phyloP scores from a whole-genome alignment of 768 basidiomycete species.

The Rubroboletus satanas region DNA sequence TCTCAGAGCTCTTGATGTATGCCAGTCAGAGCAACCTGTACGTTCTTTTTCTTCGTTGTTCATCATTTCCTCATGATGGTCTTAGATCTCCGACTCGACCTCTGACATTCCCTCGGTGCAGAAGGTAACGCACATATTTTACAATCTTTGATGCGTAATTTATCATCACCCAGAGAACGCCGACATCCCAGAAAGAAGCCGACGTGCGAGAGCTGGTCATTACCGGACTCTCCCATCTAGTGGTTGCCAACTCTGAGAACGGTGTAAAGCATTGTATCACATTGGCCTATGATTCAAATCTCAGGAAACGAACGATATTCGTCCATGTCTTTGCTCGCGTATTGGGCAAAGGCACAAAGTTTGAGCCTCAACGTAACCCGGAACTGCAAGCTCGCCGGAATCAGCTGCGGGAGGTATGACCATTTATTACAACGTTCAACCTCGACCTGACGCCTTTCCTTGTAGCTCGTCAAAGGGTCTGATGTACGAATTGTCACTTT shows the following conservation, averaged over 20 bases:
- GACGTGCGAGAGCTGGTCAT: conserved; percentile 76
- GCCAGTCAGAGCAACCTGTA: conserved; percentile 46
- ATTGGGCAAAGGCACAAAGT: conserved; percentile 74
- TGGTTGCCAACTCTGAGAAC: conserved; percentile 80
- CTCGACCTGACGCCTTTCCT: conserved; percentile 2
- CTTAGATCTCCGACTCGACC: conserved; percentile 44
- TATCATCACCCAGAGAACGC: conserved; percentile 37
- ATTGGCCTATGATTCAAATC: conserved; percentile 71
- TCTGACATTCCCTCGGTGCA: conserved; percentile 48
- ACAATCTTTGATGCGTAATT: background rate
- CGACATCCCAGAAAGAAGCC: conserved; percentile 47
- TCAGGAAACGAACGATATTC: conserved; percentile 71
- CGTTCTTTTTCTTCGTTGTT: conserved; percentile 9
- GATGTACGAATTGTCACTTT: conserved; percentile 47
- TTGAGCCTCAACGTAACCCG: conserved; percentile 56
- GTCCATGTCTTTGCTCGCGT: conserved; percentile 81
- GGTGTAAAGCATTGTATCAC: conserved; percentile 86
- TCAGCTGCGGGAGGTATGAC: conserved; percentile 56
- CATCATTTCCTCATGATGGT: conserved; percentile 4
- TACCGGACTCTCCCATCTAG: conserved; percentile 73
- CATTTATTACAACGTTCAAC: background rate
- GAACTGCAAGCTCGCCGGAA: conserved; percentile 45
- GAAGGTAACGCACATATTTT: conserved; percentile 34
- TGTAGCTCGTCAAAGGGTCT: conserved; percentile 66
- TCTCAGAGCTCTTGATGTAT: conserved; percentile 54